phyloP scores from a whole-genome alignment of 352 stramenopile genomes.

The Phytophthora citrophthora region DNA sequence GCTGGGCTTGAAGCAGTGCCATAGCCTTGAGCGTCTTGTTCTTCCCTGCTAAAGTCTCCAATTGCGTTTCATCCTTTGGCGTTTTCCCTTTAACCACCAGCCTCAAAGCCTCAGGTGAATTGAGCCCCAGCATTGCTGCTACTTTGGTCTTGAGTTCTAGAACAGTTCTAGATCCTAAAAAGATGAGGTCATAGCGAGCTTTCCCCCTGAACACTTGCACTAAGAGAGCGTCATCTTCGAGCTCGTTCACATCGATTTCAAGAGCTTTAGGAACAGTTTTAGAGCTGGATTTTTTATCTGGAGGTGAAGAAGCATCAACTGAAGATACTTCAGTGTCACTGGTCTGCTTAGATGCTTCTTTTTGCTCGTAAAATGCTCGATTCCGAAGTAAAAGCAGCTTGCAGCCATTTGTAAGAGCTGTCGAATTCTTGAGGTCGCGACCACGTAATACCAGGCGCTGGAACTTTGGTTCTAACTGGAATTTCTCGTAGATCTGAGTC shows the following conservation, averaged over 20 bases:
- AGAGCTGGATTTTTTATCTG: neutral
- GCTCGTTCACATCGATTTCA: constrained; percentile 42
- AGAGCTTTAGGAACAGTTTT: constrained; percentile 7
- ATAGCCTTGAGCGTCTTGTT: constrained; percentile 68
- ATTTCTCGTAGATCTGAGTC: constrained; percentile 31
- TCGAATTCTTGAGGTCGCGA: constrained; percentile 41
- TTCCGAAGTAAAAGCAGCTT: constrained; percentile 60
- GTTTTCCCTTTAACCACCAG: constrained; percentile 76
- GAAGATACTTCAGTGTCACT: neutral
- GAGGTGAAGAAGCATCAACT: neutral
- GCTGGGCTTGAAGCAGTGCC: constrained; percentile 65
- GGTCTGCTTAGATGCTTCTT: neutral
- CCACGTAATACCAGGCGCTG: constrained; percentile 67
- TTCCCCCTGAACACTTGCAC: constrained; percentile 66
- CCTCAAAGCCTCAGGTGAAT: constrained; percentile 43
- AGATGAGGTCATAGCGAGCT: constrained; percentile 62
- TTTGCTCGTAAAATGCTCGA: constrained; percentile 36
- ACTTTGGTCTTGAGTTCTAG: constrained; percentile 57
- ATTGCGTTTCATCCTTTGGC: constrained; percentile 37
- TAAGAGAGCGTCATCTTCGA: constrained; percentile 53
- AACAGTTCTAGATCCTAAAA: constrained; percentile 33
- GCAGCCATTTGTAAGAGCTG: constrained; percentile 33
- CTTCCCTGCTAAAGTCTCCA: constrained; percentile 25
- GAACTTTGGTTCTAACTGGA: constrained; percentile 45
- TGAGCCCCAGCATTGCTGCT: constrained; percentile 51